A percentile compares a stretch with the other conserved stretches of the same genome.
Evolutionary conservation across 2,329 filamentous ascomycete species (phyloP).

Genomic region (Aspergillus ustus): DNA sequence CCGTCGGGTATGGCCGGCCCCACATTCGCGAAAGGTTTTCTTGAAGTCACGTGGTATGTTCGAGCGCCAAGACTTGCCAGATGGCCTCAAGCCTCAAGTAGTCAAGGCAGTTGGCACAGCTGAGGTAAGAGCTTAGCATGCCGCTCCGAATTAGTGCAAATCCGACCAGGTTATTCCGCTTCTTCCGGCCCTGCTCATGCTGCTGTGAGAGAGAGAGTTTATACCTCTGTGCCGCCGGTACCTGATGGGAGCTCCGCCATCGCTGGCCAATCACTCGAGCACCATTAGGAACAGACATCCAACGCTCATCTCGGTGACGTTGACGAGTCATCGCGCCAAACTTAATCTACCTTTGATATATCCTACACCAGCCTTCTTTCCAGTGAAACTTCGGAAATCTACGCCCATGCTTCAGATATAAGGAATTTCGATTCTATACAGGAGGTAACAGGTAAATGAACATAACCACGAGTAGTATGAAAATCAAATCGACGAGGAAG

Average conservation of each 20-base stretch:
- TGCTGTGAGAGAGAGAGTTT: neutral
- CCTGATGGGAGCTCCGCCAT: neutral
- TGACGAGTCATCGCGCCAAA: conserved; percentile 2
- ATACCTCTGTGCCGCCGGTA: neutral
- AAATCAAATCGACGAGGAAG: conserved; percentile 30
- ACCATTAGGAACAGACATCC: neutral
- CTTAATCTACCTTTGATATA: neutral
- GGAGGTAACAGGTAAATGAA: conserved; percentile 31
- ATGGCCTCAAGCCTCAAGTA: conserved; percentile 30
- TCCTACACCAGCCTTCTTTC: neutral
- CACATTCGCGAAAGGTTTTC: conserved; percentile 34
- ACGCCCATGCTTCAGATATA: neutral
- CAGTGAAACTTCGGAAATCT: neutral
- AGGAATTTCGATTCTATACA: conserved; percentile 41
- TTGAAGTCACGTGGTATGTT: conserved; percentile 30
- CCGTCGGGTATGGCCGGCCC: conserved; percentile 32
- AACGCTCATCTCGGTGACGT: conserved; percentile 6
- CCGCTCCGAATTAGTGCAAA: neutral
- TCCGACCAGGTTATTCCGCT: neutral
- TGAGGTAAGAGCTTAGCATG: neutral
- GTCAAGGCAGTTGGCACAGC: neutral
- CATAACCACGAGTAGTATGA: conserved; percentile 25
- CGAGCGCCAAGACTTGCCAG: conserved; percentile 43
- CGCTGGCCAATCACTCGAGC: neutral
- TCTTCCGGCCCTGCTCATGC: neutral